Evolutionary conservation across 805 yeast genomes (phyloP).

Genomic region (Millerago galiae): DNA sequence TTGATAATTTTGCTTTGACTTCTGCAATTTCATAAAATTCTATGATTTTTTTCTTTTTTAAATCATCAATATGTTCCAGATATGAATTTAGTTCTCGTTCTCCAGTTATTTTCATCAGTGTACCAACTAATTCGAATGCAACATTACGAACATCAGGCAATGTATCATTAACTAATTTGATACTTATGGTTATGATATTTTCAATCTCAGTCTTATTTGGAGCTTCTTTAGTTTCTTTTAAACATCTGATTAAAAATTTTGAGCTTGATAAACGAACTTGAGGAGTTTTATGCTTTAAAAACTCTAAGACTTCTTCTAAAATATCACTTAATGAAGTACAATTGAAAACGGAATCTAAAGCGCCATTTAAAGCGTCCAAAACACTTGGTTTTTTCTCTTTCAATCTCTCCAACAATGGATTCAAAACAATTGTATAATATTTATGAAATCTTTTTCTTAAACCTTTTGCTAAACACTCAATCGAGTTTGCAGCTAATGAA

Average conservation of each 20-base stretch:
- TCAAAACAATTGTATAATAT: constrained; percentile 46
- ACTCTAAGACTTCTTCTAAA: constrained; percentile 51
- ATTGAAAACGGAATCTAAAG: constrained; percentile 58
- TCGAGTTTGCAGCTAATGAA: constrained; percentile 64
- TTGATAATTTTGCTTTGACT: constrained; percentile 38
- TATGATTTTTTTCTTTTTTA: constrained; percentile 61
- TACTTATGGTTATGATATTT: constrained; percentile 45
- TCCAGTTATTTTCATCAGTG: constrained; percentile 77
- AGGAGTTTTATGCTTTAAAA: constrained; percentile 75
- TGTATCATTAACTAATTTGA: constrained; percentile 71
- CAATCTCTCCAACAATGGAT: constrained; percentile 69
- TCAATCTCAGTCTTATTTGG: constrained; percentile 55
- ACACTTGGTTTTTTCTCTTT: constrained; percentile 84
- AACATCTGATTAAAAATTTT: constrained; percentile 55
- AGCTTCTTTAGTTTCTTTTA: constrained; percentile 39
- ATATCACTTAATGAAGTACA: constrained; percentile 47
- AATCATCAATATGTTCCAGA: constrained; percentile 69
- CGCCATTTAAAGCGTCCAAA: constrained; percentile 58
- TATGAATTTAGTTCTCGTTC: constrained; percentile 54
- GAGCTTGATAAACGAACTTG: constrained; percentile 71
- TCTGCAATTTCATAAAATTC: constrained; percentile 50
- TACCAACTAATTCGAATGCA: constrained; percentile 74
- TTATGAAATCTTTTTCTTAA: constrained; percentile 49
- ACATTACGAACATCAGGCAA: constrained; percentile 78
- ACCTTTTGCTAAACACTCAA: constrained; percentile 59